Evolutionary conservation across 169 alveolate species (phyloP), one percentile per base, ranked within the genome.

Genomic region (Cryptosporidium baileyi): DNA sequence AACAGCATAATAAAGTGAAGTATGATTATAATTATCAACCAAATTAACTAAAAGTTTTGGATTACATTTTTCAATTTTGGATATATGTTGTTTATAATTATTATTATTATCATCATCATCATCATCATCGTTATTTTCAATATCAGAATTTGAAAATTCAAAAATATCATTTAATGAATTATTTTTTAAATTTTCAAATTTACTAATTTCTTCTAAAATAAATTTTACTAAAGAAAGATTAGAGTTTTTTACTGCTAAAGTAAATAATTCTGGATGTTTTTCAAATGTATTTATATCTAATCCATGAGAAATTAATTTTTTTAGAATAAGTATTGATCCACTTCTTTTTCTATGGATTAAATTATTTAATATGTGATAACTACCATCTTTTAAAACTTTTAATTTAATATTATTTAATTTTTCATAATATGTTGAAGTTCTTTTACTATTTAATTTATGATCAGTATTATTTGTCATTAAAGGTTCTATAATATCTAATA

Each of bases 1-100:
- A 3, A 74, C 85, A 4, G 85, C 85, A 41, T 74, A 74, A 43
- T 40, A 74, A 0, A 74, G 60, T n/a, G 85, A 57, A n/a, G 67
- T 74, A 28, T 54, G 85, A n/a, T 74, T 74, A 17, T 74, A 74
- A 24, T 57, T 74, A 44, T 74, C 85, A 34, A 74, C 85, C 57
- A 22, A 22, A 26, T 74, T 74, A 7, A 74, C 85, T n/a, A 74
- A 59, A 13, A n/a, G 17, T 2, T 9, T 43, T n/a, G 32, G 38
- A 26, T 51, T 40, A 28, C 67, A 74, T 19, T 17, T 38, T 7
- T 43, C 15, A n/a, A n/a, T n/a, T 11, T 15, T 9, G 15, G 51
- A 43, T 11, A 43, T 43, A n/a, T n/a, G n/a, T 4, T 47, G 17
- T 9, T 4, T 4, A 0, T 11, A n/a, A 24, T 13, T 30, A 0